A percentile compares a stretch with the other conserved stretches of the same genome.
Conservation (phyloP, 768 basidiomycete genomes). For the Cantharellus cinnabarinus region DNA sequence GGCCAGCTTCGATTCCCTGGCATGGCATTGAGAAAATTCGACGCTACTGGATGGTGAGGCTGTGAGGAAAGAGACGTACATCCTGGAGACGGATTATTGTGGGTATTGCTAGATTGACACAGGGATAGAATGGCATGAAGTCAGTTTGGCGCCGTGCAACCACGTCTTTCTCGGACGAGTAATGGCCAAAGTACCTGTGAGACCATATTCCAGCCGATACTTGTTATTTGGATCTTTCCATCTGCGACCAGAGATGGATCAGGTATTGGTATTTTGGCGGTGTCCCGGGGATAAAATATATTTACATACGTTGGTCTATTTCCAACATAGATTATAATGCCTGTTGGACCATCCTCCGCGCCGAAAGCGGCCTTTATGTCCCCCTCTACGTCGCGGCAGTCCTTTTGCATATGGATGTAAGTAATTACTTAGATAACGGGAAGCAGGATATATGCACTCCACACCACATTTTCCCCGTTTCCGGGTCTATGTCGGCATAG, state of each 20-base stretch:
- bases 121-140: not conserved
- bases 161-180: not conserved
- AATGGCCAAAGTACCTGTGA: not conserved
- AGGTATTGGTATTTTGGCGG: not conserved
- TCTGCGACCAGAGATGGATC: not conserved
- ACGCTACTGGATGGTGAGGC: not conserved
- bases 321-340: not conserved
- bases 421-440: not conserved
- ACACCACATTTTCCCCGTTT: slow-evolving; percentile 18
- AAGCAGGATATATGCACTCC: slow-evolving; percentile 8
- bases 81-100: not conserved
- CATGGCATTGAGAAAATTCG: not conserved
- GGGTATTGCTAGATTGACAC: not conserved
- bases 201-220: not conserved
- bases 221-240: not conserved
- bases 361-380: not conserved
- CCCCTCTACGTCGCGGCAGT: not conserved
- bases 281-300: not conserved
- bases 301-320: not conserved
- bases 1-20: not conserved
- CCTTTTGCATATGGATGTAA: not conserved
- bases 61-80: not conserved
- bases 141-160: not conserved
- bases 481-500: slow-evolving; percentile 13
- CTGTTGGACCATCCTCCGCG: not conserved